Evolutionary conservation across 2,329 filamentous ascomycete genomes (phyloP).

Genomic region (Parascedosporium putredinis): DNA sequence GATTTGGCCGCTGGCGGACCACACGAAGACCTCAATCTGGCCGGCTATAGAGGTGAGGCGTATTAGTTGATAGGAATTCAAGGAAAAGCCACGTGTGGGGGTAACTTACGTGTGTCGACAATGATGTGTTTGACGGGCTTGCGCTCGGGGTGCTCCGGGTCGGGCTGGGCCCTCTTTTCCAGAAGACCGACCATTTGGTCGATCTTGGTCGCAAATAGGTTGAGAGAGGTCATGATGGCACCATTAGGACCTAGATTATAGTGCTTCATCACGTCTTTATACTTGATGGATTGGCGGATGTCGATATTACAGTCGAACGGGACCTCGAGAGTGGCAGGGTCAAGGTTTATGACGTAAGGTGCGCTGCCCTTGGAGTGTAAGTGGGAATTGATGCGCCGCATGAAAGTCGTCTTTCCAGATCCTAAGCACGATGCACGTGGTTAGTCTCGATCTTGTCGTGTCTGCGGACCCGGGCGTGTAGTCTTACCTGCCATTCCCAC

Average conservation of each 20-base stretch:
- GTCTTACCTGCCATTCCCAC: conserved; percentile 84
- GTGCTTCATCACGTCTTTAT: conserved; percentile 99
- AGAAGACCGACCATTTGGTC: conserved; percentile 85
- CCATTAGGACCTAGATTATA: conserved; percentile 97
- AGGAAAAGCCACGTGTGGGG: background rate
- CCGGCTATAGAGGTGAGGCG: conserved; percentile 42
- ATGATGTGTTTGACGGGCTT: conserved; percentile 72
- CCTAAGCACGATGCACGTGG: no score
- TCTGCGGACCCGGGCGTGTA: no score
- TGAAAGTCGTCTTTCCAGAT: conserved; percentile 98
- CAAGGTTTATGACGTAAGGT: conserved; percentile 94
- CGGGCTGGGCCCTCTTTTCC: conserved; percentile 72
- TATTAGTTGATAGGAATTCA: no score
- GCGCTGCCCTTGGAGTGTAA: conserved; percentile 71
- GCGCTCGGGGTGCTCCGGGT: conserved; percentile 46
- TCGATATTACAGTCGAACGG: conserved; percentile 98
- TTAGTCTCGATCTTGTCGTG: no score
- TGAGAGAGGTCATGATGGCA: conserved; percentile 88
- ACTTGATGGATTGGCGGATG: conserved; percentile 97
- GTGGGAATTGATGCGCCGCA: conserved; percentile 94
- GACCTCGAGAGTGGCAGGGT: conserved; percentile 85
- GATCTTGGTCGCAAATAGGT: conserved; percentile 95
- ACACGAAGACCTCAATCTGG: conserved; percentile 98
- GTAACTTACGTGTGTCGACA: conserved; percentile 62
- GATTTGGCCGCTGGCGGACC: conserved; percentile 92